Percentiles rank a stretch among this genome's conserved stretches.
These are phyloP conservation scores for Allodekkera sacchari DNA, from an alignment of 805 yeast genomes.

Conservation along the genomic window DNA sequence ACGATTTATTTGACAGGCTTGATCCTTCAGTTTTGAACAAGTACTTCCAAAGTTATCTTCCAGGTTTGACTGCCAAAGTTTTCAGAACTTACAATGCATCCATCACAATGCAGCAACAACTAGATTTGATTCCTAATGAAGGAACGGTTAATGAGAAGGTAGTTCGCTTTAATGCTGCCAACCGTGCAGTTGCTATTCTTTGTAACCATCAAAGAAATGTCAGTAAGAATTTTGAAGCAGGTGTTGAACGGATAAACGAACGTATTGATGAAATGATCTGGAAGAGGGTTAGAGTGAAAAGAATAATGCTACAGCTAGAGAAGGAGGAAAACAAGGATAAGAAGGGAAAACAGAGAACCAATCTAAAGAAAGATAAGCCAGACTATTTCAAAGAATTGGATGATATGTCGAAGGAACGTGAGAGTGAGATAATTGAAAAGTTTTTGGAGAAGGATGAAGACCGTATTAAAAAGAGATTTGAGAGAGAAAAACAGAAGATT, in stretches of 20 bases:
- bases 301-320: constrained; percentile 62
- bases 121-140: constrained; percentile 74
- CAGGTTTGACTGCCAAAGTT: constrained; percentile 91
- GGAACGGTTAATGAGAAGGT: constrained; percentile 87
- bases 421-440: constrained; percentile 45
- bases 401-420: constrained; percentile 59
- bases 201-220: constrained; percentile 97
- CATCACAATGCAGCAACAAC: constrained; percentile 91
- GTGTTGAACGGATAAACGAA: constrained; percentile 73
- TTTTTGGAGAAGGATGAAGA: constrained; percentile 61
- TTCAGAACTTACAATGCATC: constrained; percentile 97
- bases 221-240: constrained; percentile 71
- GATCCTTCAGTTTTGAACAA: constrained; percentile 78
- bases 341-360: constrained; percentile 47
- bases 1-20: constrained; percentile 83
- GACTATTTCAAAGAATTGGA: constrained; percentile 61
- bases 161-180: constrained; percentile 86
- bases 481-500: constrained; percentile 70
- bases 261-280: constrained; percentile 74
- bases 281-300: constrained; percentile 71
- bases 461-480: constrained; percentile 54
- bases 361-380: constrained; percentile 39
- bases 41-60: constrained; percentile 83
- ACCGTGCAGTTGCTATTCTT: constrained; percentile 87
- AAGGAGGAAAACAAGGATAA: constrained; percentile 39